Percentiles rank a stretch among this genome's conserved stretches.
These are phyloP conservation scores for Lentinula sp. DNA, from an alignment of 768 basidiomycete species.

Conservation along the genomic window DNA sequence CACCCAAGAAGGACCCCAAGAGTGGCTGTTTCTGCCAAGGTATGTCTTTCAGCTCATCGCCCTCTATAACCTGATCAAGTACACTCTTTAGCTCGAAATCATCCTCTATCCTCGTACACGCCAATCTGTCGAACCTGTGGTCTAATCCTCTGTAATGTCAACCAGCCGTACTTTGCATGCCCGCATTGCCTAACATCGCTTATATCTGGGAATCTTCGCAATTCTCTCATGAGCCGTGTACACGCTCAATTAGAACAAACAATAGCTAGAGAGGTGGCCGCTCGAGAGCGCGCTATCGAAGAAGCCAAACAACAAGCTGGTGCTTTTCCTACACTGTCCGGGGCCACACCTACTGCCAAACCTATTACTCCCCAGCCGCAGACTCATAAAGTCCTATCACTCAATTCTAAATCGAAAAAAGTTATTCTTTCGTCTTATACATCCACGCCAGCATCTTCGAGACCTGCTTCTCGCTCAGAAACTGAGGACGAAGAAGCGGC, in stretches of 20 bases:
- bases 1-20: slow-evolving; percentile 42
- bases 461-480: slow-evolving; percentile 27
- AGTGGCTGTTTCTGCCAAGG: slow-evolving; percentile 73
- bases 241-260: slow-evolving; percentile 38
- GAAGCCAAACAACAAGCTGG: slow-evolving; percentile 48
- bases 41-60: slow-evolving; percentile 13
- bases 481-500: slow-evolving; percentile 30
- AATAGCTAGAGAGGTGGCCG: slow-evolving; percentile 41
- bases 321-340: slow-evolving; percentile 53
- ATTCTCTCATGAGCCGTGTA: slow-evolving; percentile 34
- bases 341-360: slow-evolving; percentile 5
- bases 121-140: slow-evolving; percentile 55
- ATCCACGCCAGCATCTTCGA: slow-evolving; percentile 22
- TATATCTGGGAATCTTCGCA: slow-evolving; percentile 24
- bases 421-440: slow-evolving; percentile 51
- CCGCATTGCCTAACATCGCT: slow-evolving; percentile 44
- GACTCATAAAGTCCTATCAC: slow-evolving; percentile 54
- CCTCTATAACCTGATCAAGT: neutral
- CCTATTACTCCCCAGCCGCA: slow-evolving; percentile 22
- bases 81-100: slow-evolving; percentile 40
- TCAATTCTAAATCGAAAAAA: slow-evolving; percentile 45
- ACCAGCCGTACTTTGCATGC: slow-evolving; percentile 48
- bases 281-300: slow-evolving; percentile 36
- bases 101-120: slow-evolving; percentile 50
- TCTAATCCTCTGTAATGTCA: slow-evolving; percentile 54